These are phyloP conservation scores for Nakataea oryzae DNA, from an alignment of 2,329 filamentous ascomycete genomes.

Conservation along the genomic window DNA sequence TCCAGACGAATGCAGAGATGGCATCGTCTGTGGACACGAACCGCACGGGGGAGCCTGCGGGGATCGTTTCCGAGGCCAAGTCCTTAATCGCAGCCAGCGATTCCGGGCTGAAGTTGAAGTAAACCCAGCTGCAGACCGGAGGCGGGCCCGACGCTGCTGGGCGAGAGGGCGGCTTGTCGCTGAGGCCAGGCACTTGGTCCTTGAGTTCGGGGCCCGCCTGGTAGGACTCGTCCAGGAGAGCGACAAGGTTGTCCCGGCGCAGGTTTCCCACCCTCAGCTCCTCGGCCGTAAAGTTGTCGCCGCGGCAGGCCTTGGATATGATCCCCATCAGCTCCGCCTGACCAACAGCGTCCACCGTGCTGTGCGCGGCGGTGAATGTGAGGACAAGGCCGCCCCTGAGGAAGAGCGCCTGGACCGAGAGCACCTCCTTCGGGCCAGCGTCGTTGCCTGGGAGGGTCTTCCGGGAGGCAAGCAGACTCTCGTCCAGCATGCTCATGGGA, in stretches of 20 bases:
- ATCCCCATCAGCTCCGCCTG: constrained; percentile 17
- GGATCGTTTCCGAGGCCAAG: constrained; percentile 15
- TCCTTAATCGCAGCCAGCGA: constrained; percentile 29
- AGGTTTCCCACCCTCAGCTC: constrained; percentile 25
- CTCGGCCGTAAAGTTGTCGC: constrained; percentile 30
- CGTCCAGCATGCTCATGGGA: constrained; percentile 37
- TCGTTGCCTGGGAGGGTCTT: constrained; percentile 20
- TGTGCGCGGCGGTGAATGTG: constrained; percentile 11
- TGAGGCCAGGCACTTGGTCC: constrained; percentile 13
- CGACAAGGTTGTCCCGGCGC: constrained; percentile 23
- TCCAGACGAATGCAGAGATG: constrained; percentile 40
- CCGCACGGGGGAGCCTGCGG: neutral
- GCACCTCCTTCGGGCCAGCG: constrained; percentile 23
- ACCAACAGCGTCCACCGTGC: constrained; percentile 12
- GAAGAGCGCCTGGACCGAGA: constrained; percentile 20
- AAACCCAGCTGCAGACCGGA: constrained; percentile 27
- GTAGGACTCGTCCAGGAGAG: constrained; percentile 25
- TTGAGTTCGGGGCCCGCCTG: constrained; percentile 22
- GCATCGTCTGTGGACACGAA: constrained; percentile 45
- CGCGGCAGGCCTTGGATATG: constrained; percentile 35
- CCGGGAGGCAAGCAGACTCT: constrained; percentile 27
- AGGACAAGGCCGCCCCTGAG: constrained; percentile 11
- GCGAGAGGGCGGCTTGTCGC: constrained; percentile 8
- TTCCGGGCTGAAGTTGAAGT: constrained; percentile 29
- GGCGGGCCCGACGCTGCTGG: constrained; percentile 6